Percentiles rank a stretch among this genome's conserved stretches.
Conservation (phyloP, 495 filamentous ascomycete genomes). For the Penicillium ochrochloron region DNA sequence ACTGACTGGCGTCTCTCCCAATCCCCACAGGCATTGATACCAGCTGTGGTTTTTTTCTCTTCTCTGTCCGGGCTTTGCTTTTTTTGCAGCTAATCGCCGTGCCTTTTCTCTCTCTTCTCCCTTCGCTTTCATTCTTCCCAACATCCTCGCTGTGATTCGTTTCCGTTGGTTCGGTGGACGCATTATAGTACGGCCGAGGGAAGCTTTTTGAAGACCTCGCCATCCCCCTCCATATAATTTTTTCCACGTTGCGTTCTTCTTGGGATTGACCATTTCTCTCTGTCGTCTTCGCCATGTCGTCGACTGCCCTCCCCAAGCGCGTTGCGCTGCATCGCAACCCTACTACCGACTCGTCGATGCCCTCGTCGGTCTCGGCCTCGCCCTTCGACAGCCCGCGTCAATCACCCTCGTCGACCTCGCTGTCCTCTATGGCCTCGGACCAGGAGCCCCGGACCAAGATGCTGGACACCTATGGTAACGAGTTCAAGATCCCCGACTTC, state of each 20-base stretch:
- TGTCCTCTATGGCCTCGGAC: slow-evolving; percentile 82
- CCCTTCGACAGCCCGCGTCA: slow-evolving; percentile 71
- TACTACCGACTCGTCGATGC: slow-evolving; percentile 61
- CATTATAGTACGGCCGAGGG: slow-evolving; percentile 13
- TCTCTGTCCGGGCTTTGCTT: slow-evolving; percentile 6
- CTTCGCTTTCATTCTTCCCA: slow-evolving; percentile 2
- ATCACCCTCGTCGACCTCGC: slow-evolving; percentile 85
- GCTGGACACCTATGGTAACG: slow-evolving; percentile 68
- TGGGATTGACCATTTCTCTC: slow-evolving; percentile 4
- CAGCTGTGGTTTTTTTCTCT: slow-evolving; percentile 2
- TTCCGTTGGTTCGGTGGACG: slow-evolving; percentile 16
- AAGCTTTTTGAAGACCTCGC: neutral
- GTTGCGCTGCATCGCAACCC: slow-evolving; percentile 55
- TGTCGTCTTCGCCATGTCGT: slow-evolving; percentile 52
- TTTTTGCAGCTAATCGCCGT: neutral
- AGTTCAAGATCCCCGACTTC: slow-evolving; percentile 71
- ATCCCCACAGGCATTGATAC: neutral
- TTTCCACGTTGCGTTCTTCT: neutral
- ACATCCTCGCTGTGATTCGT: slow-evolving; percentile 8
- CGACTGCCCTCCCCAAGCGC: slow-evolving; percentile 61
- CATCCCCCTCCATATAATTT: neutral
- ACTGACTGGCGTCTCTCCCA: neutral
- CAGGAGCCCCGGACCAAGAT: slow-evolving; percentile 55
- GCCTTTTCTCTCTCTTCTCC: neutral
- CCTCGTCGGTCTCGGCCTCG: slow-evolving; percentile 66